Evolutionary conservation across 768 basidiomycete genomes (phyloP), one percentile per base, ranked within the genome.

Genomic region (Boletus tylopilopsis): DNA sequence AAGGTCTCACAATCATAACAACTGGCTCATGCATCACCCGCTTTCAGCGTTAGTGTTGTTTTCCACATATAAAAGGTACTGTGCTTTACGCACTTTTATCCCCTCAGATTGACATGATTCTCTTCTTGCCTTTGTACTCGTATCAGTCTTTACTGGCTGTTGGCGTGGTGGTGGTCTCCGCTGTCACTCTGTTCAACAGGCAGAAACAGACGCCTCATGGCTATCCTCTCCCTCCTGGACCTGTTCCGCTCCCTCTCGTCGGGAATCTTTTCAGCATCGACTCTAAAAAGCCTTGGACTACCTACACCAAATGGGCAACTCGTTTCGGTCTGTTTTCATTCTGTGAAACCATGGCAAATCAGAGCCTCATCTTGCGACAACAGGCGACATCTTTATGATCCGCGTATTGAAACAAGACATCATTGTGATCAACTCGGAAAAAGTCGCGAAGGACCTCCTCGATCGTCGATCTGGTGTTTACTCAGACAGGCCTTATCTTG

Each of bases 371-470:
- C 27, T 37, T 15, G 6, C 16, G 11, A 6, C 9, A 6, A 40
- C 21, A 64, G 61, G 62, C 2, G 51, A 56, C 24, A 48, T 63
- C 8, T 58, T 62, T 15, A 62, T 45, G 47, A 34, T 63, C n/a
- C 54, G 54, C 42, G 49, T 64, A 5, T 37, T 64, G 6, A 54
- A 54, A 15, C 47, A 61, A 44, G 51, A 61, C 24, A 52, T 60
- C 27, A 51, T 63, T 22, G 48, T 63, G 2, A 51, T 68, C 4
- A 68, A 56, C 54, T 61, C 63, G 13, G 42, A 53, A 34, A 55
- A 64, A 42, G 33, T 64, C 37, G 64, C 66, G 22, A 55, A 50
- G 25, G 68, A 68, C 1, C 55, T 68, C 13, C 48, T 68, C 15
- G 68, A 69, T 0, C 54, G 50, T 13, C 57, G 67, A 19, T 65